These are phyloP conservation scores for Myriosclerotinia scirpicola DNA, from an alignment of 2,329 filamentous ascomycete genomes.

Conservation along the genomic window DNA sequence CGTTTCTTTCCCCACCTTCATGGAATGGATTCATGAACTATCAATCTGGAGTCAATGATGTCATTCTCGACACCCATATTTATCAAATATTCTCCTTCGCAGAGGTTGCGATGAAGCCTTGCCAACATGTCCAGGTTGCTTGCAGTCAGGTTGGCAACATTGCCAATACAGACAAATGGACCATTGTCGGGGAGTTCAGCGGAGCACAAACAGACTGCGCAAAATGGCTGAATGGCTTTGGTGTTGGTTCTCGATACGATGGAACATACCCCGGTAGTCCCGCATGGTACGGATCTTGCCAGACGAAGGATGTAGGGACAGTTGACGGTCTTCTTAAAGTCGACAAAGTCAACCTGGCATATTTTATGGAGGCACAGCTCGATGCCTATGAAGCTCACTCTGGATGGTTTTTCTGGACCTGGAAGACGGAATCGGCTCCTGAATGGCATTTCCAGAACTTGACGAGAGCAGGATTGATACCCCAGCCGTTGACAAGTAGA, in stretches of 20 bases:
- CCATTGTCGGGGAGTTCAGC: constrained; percentile 48
- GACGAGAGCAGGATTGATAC: constrained; percentile 44
- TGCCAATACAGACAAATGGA: constrained; percentile 39
- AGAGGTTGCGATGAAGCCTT: constrained; percentile 43
- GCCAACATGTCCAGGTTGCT: constrained; percentile 45
- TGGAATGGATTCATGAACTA: constrained; percentile 63
- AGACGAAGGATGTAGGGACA: constrained; percentile 50
- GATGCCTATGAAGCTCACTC: constrained; percentile 45
- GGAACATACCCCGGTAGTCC: constrained; percentile 41
- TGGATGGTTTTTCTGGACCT: constrained; percentile 47
- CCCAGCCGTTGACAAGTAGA: constrained; percentile 41
- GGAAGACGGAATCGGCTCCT: constrained; percentile 45
- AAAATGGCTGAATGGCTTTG: constrained; percentile 55
- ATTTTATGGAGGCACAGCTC: constrained; percentile 48
- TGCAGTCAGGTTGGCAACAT: constrained; percentile 43
- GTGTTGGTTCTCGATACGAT: constrained; percentile 57
- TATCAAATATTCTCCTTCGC: constrained; percentile 46
- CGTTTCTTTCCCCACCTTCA: constrained; percentile 51
- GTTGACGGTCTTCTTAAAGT: constrained; percentile 42
- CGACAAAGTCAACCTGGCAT: constrained; percentile 42
- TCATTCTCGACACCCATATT: constrained; percentile 47
- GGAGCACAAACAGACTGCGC: constrained; percentile 47
- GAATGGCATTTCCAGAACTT: constrained; percentile 47
- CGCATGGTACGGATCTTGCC: constrained; percentile 43
- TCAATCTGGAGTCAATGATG: constrained; percentile 40